Percentiles rank a stretch among this genome's conserved stretches.
Conservation (phyloP, 345 rosid genomes). For the Atalantia buxifolia region DNA sequence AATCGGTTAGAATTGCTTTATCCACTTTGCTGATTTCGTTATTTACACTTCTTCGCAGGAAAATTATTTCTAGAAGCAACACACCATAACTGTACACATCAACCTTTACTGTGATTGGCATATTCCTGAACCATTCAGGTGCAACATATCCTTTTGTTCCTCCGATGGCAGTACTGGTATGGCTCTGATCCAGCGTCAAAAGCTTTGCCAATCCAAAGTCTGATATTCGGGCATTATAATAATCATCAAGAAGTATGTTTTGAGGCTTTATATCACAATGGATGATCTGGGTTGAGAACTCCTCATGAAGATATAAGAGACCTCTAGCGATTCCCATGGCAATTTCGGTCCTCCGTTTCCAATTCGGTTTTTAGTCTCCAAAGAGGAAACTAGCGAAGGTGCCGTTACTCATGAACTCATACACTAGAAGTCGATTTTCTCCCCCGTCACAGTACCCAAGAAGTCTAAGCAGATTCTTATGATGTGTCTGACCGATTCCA, state of each 20-base stretch:
- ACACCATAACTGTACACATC: conserved; percentile 35
- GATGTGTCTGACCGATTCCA: conserved; percentile 30
- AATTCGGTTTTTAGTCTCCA: conserved; percentile 21
- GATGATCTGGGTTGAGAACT: conserved; percentile 35
- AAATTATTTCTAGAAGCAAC: conserved; percentile 30
- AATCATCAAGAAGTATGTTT: conserved; percentile 34
- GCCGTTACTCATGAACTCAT: conserved; percentile 37
- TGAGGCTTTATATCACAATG: conserved; percentile 49
- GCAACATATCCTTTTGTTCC: conserved; percentile 36
- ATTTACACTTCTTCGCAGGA: conserved; percentile 9
- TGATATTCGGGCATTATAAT: conserved; percentile 14
- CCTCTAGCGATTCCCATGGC: conserved; percentile 36
- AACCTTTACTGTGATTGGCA: conserved; percentile 18
- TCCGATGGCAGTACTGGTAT: conserved; percentile 19
- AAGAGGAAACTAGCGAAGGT: conserved; percentile 27
- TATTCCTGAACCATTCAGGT: conserved; percentile 33
- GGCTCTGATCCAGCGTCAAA: conserved; percentile 22
- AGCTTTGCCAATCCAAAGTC: conserved; percentile 47
- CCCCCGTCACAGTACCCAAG: conserved; percentile 41
- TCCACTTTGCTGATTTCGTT: conserved; percentile 17
- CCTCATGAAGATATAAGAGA: conserved; percentile 34
- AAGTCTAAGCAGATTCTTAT: conserved; percentile 37
- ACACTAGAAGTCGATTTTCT: conserved; percentile 22
- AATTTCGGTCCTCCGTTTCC: conserved; percentile 28
- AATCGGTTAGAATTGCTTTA: conserved; percentile 36